Percentiles rank a stretch among this genome's conserved stretches.
Evolutionary conservation across 495 filamentous ascomycete species (phyloP).

Genomic region (Aspergillus bertholletiae): DNA sequence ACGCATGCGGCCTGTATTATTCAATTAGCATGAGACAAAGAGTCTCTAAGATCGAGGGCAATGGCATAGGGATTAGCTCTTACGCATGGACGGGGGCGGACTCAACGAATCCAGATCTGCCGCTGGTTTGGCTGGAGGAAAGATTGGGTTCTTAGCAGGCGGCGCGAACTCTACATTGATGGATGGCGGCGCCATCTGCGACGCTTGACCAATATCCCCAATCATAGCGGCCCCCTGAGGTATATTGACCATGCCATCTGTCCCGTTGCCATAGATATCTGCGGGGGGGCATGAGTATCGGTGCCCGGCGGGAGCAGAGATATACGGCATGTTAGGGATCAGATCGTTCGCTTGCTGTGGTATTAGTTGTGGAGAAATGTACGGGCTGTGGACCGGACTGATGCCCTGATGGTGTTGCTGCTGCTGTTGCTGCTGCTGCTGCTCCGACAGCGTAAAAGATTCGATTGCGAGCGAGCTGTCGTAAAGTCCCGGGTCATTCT

Average conservation of each 20-base stretch:
- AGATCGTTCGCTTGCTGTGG: conserved; percentile 64
- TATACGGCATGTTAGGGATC: conserved; percentile 41
- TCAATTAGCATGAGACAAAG: conserved; percentile 12
- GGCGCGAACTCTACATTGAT: conserved; percentile 73
- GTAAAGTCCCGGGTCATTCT: conserved; percentile 67
- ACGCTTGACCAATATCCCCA: conserved; percentile 62
- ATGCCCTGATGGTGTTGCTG: conserved; percentile 53
- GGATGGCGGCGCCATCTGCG: conserved; percentile 77
- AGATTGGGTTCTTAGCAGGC: conserved; percentile 51
- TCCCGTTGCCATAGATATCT: conserved; percentile 52
- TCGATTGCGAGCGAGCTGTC: conserved; percentile 74
- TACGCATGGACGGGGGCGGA: conserved; percentile 68
- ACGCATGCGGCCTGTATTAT: conserved; percentile 47
- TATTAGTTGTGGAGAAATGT: conserved; percentile 75
- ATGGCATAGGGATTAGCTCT: conserved; percentile 21
- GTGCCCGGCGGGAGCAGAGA: conserved; percentile 48
- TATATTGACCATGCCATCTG: conserved; percentile 24
- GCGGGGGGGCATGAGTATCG: conserved; percentile 47
- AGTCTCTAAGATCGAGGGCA: conserved; percentile 5
- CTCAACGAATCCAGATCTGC: conserved; percentile 74
- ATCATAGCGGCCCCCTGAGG: conserved; percentile 26
- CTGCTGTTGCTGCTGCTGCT: conserved; percentile 17
- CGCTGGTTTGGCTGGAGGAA: conserved; percentile 63
- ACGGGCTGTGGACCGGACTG: conserved; percentile 81
- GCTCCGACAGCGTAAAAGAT: conserved; percentile 78